Percentiles rank a stretch among this genome's conserved stretches.
Evolutionary conservation across 305 asterid genomes (phyloP).

Genomic region (Solanum chacoense): DNA sequence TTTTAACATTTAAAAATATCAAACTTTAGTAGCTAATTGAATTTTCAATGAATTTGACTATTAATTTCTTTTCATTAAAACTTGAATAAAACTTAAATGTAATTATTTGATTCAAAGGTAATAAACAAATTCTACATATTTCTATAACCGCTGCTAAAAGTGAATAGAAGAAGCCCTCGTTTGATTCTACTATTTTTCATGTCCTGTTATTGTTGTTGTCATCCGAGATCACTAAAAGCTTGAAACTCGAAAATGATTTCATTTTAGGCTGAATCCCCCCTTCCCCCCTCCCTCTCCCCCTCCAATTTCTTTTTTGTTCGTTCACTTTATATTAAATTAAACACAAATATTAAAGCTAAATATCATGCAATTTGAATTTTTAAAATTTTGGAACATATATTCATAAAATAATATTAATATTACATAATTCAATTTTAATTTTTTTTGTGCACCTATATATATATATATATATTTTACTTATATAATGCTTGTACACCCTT

Average conservation of each 20-base stretch:
- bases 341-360: not conserved
- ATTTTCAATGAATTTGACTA: not conserved
- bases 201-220: no score
- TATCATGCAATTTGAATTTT: not conserved
- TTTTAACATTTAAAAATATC: no score
- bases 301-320: not conserved
- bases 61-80: no score
- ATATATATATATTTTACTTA: no score
- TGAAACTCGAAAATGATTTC: no score
- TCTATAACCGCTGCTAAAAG: not conserved
- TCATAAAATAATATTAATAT: no score
- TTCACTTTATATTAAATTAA: not conserved
- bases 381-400: no score
- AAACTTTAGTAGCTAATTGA: not conserved
- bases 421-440: no score
- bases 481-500: no score
- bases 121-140: not conserved
- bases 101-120: not conserved
- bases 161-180: not conserved
- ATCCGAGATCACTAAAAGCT: not conserved
- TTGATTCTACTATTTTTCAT: not conserved
- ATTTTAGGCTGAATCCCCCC: no score
- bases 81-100: not conserved
- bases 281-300: no score
- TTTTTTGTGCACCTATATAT: no score